Evolutionary conservation across 805 yeast genomes (phyloP).

Genomic region (Schizosaccharomyces cryophilus): DNA sequence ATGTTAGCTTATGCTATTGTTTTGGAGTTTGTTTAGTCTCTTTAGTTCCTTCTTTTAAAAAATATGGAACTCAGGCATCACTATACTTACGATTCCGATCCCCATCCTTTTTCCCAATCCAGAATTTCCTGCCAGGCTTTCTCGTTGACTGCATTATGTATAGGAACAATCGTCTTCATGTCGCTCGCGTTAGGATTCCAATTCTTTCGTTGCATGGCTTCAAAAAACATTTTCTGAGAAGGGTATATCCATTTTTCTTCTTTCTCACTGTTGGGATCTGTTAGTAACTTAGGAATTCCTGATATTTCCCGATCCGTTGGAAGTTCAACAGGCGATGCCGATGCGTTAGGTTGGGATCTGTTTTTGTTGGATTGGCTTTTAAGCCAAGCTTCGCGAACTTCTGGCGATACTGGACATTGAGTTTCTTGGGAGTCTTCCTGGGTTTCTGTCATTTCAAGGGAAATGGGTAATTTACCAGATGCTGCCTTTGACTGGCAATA

Average conservation of each 20-base stretch:
- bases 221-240: slow-evolving; percentile 78
- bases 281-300: slow-evolving; percentile 32
- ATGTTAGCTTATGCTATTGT: not conserved
- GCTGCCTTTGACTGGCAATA: too few species aligned
- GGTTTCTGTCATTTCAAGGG: slow-evolving; percentile 1
- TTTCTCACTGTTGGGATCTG: slow-evolving; percentile 18
- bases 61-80: not conserved
- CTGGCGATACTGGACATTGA: slow-evolving; percentile 19
- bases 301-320: slow-evolving; percentile 58
- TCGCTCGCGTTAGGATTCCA: slow-evolving; percentile 65
- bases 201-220: slow-evolving; percentile 77
- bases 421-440: slow-evolving; percentile 11
- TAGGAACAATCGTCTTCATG: slow-evolving; percentile 78
- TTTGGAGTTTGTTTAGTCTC: too few species aligned
- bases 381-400: slow-evolving; percentile 18
- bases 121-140: slow-evolving; percentile 69
- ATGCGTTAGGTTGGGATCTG: not conserved
- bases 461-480: not conserved
- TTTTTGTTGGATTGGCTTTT: slow-evolving; percentile 10
- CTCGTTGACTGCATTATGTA: slow-evolving; percentile 84
- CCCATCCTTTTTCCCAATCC: slow-evolving; percentile 43
- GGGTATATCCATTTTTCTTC: slow-evolving; percentile 74
- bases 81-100: slow-evolving; percentile 7
- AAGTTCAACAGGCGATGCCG: slow-evolving; percentile 14
- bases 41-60: not conserved